Conservation (phyloP, 306 rosid genomes). For the Medicago ruthenica region DNA sequence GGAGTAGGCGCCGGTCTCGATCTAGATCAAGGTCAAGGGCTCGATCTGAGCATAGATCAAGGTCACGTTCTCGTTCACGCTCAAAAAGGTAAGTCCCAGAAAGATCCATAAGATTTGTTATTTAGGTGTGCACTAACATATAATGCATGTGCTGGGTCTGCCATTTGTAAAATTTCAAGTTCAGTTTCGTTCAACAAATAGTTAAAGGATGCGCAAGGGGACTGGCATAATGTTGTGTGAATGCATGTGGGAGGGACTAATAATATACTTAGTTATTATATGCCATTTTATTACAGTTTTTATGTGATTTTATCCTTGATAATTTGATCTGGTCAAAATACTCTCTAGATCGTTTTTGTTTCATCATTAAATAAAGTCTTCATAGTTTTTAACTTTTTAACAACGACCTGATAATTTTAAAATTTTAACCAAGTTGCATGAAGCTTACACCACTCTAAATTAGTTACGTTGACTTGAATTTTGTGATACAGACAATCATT, state of each 20-base stretch:
- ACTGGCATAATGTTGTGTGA: slow-evolving; percentile 12
- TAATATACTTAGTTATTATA: neutral
- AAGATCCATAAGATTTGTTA: slow-evolving; percentile 1
- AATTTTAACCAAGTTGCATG: neutral
- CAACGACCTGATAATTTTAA: neutral
- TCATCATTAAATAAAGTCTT: too few species aligned
- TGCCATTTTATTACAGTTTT: neutral
- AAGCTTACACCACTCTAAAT: neutral
- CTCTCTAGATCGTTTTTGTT: neutral
- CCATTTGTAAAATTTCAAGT: neutral
- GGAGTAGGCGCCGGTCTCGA: slow-evolving; percentile 67
- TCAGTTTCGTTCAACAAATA: slow-evolving; percentile 17
- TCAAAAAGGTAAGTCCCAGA: slow-evolving; percentile 75
- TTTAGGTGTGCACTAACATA: slow-evolving; percentile 6
- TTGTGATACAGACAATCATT: neutral
- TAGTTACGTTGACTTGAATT: neutral
- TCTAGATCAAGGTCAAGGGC: slow-evolving; percentile 66
- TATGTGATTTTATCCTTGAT: neutral
- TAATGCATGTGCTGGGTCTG: neutral
- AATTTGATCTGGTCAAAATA: neutral
- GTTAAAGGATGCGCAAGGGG: slow-evolving; percentile 22
- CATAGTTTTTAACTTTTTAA: neutral
- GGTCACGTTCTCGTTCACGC: slow-evolving; percentile 91
- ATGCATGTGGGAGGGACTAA: slow-evolving; percentile 21
- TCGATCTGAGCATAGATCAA: slow-evolving; percentile 79